These are phyloP conservation scores for Euphorbia corollata DNA, from an alignment of 441 rosid species.

Conservation along the genomic window DNA sequence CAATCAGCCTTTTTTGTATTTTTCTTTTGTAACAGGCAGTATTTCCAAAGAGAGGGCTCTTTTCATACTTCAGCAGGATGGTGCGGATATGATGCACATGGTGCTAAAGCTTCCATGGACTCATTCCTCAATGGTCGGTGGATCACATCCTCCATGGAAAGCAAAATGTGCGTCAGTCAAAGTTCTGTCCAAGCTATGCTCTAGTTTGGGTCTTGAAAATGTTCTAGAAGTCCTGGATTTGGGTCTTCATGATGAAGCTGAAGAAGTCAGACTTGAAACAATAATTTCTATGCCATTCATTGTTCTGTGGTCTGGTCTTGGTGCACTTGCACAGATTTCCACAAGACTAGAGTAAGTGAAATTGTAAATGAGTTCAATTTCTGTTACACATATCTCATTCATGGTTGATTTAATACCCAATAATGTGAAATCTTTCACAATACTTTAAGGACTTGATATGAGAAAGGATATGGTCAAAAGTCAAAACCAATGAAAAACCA, in stretches of 20 bases:
- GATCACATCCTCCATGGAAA: constrained; percentile 42
- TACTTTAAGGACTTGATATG: neutral
- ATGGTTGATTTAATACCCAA: neutral
- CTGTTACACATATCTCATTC: neutral
- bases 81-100: constrained; percentile 37
- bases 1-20: neutral
- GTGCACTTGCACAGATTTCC: constrained; percentile 43
- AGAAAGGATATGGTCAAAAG: neutral
- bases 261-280: constrained; percentile 76
- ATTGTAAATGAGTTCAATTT: constrained; percentile 17
- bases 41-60: constrained; percentile 37
- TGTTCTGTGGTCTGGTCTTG: constrained; percentile 57
- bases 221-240: constrained; percentile 56
- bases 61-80: constrained; percentile 33
- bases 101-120: constrained; percentile 87
- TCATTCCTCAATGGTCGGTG: constrained; percentile 36
- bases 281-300: constrained; percentile 62
- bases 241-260: constrained; percentile 69
- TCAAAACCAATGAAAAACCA: neutral
- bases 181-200: constrained; percentile 66
- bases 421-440: neutral
- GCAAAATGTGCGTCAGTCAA: constrained; percentile 61
- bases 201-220: constrained; percentile 34
- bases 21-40: constrained; percentile 27
- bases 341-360: constrained; percentile 72